Percentiles rank a stretch among this genome's conserved stretches.
These are phyloP conservation scores for Dryas drummondii DNA, from an alignment of 306 rosid genomes.

Conservation along the genomic window DNA sequence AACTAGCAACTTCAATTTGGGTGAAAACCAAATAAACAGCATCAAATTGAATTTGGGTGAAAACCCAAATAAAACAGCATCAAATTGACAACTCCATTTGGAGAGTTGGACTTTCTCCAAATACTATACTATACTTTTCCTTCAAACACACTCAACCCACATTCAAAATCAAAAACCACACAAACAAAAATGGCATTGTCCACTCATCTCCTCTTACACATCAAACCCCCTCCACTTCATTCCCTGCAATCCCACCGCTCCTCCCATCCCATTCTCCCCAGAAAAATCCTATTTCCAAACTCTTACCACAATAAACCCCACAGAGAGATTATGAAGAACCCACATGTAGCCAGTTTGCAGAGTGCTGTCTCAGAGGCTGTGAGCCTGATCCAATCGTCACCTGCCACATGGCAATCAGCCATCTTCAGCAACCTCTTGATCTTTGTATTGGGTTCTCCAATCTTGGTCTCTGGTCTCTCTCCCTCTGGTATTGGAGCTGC, in stretches of 20 bases:
- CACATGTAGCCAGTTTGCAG: slow-evolving; percentile 40
- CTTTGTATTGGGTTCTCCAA: slow-evolving; percentile 69
- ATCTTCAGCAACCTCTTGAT: slow-evolving; percentile 62
- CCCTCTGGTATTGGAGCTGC: slow-evolving; percentile 82
- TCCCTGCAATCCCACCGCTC: slow-evolving; percentile 22
- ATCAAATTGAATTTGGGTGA: too few species aligned
- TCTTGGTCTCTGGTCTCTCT: slow-evolving; percentile 75
- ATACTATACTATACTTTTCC: not conserved
- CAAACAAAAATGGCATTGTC: slow-evolving; percentile 19
- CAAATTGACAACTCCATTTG: not conserved
- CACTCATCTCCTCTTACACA: slow-evolving; percentile 21
- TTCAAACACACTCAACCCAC: not conserved
- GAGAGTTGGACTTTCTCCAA: not conserved
- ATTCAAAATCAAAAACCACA: not conserved
- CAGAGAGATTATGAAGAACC: slow-evolving; percentile 29
- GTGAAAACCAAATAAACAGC: too few species aligned
- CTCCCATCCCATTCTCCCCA: slow-evolving; percentile 20
- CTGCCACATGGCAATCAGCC: slow-evolving; percentile 83
- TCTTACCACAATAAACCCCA: slow-evolving; percentile 19
- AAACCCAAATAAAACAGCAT: not conserved
- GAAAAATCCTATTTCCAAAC: slow-evolving; percentile 17
- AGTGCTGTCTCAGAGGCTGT: slow-evolving; percentile 50
- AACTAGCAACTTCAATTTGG: not conserved
- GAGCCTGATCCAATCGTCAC: slow-evolving; percentile 63
- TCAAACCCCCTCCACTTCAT: slow-evolving; percentile 27